phyloP scores from a whole-genome alignment of 2,329 filamentous ascomycete genomes.

The Calonectria hawksworthii region DNA sequence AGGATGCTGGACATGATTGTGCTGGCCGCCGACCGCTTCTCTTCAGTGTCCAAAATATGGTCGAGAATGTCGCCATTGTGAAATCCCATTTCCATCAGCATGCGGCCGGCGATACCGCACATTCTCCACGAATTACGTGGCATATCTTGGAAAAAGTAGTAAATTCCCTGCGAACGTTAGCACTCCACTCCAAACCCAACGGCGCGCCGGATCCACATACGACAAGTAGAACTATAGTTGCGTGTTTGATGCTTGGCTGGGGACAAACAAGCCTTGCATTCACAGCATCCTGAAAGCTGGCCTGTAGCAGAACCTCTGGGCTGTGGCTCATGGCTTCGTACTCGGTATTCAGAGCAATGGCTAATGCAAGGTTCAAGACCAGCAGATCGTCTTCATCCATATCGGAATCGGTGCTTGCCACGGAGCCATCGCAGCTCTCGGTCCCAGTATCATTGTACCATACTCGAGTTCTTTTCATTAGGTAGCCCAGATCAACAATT shows the following conservation, averaged over 20 bases:
- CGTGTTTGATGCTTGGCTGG: conserved; percentile 1
- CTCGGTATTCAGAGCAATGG: conserved; percentile 3
- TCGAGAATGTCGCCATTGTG: conserved; percentile 44
- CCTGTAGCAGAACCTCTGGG: neutral
- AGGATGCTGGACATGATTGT: conserved; percentile 8
- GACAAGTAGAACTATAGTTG: neutral
- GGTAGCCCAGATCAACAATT: neutral
- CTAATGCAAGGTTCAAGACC: neutral
- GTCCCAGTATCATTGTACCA: neutral
- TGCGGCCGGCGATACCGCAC: conserved; percentile 44
- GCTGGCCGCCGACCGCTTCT: neutral
- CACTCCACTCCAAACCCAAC: neutral
- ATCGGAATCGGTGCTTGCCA: neutral
- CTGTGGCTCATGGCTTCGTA: neutral
- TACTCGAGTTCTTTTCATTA: neutral
- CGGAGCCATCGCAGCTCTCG: neutral
- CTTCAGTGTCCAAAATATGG: conserved; percentile 26
- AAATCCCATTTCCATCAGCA: conserved; percentile 46
- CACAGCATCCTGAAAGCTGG: conserved; percentile 7
- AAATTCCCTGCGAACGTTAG: conserved; percentile 2
- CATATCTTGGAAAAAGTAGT: conserved; percentile 44
- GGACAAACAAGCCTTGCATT: neutral
- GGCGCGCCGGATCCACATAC: neutral
- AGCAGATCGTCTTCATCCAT: neutral
- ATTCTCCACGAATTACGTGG: conserved; percentile 45